phyloP scores from a whole-genome alignment of 108 stramenopile species.

The Nitzschia inconspicua region DNA sequence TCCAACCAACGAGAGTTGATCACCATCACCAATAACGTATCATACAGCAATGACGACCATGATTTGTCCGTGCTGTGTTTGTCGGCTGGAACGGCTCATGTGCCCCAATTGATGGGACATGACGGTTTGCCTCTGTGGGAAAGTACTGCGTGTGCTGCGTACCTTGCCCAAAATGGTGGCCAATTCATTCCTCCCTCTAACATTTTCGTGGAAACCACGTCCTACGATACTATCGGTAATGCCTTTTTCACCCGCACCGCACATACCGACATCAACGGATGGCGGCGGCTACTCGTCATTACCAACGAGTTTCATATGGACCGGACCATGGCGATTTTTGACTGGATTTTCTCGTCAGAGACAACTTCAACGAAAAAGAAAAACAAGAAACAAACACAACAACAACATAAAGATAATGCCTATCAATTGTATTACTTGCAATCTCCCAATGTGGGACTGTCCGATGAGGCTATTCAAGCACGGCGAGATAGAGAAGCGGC shows the following conservation, averaged over 20 bases:
- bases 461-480: slow-evolving; percentile 53
- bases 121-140: slow-evolving; percentile 86
- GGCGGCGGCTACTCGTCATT: slow-evolving; percentile 53
- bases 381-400: neutral
- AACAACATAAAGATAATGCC: neutral
- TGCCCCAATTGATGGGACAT: slow-evolving; percentile 57
- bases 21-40: neutral
- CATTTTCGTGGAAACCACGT: slow-evolving; percentile 77
- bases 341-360: slow-evolving; percentile 81
- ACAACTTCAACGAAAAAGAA: slow-evolving; percentile 1
- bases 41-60: neutral
- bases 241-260: slow-evolving; percentile 69
- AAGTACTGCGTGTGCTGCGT: slow-evolving; percentile 70
- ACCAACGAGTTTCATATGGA: slow-evolving; percentile 86
- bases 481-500: slow-evolving; percentile 55
- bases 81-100: slow-evolving; percentile 84
- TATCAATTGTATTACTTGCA: slow-evolving; percentile 72
- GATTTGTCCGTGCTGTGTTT: slow-evolving; percentile 54
- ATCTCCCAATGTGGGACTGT: slow-evolving; percentile 61
- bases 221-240: slow-evolving; percentile 85
- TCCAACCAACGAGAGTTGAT: too few relatives aligned
- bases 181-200: slow-evolving; percentile 9
- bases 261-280: slow-evolving; percentile 65
- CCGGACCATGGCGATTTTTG: slow-evolving; percentile 75
- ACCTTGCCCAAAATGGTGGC: slow-evolving; percentile 33